Evolutionary conservation across 495 filamentous ascomycete genomes (phyloP), one percentile per base, ranked within the genome.

Genomic region (Tuber melanosporum): DNA sequence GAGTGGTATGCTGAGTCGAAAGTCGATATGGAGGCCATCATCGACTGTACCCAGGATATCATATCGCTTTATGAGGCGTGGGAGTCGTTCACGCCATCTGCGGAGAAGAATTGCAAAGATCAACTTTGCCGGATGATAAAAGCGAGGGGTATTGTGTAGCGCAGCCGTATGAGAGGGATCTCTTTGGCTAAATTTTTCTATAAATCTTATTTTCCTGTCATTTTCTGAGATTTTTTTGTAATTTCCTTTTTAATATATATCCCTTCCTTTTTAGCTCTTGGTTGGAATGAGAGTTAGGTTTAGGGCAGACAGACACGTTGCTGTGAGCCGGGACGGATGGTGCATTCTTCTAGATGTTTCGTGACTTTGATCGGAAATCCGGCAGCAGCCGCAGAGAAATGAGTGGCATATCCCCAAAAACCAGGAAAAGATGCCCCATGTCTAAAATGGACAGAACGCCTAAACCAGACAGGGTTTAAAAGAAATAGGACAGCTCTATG

Each of bases 61-160:
- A 93, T 99, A 66, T 96, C 94, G 6, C 88, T 99, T 77, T 99
- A 98, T 85, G 94, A 97, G 84, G 88, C 93, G 46, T 93, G 94
- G 87, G 95, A 99, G 83, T 88, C 90, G 80, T 97, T 95, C 81
- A 78, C 74, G 10, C 73, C 75, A 73, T 52, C 70, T 41, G 93
- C 90, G 78, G 94, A 98, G 81, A 95, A 95, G 85, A 85, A 86
- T 26, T 92, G 90, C 81, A 92, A 91, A 83, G 91, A 93, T 76
- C 87, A 92, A 76, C 91, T 99, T 79, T 90, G 89, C 39, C 87
- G 93, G 66, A 94, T 95, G 86, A 89, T 97, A 73, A 97, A 95
- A 85, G 91, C 89, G 43, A 88, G 92, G 82, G 91, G 90, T n/a
- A 84, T 97, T 74, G 78, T 46, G 73, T 81, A 81, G 73, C 46